Conservation (phyloP, 306 rosid species). For the Sindora glabra region DNA sequence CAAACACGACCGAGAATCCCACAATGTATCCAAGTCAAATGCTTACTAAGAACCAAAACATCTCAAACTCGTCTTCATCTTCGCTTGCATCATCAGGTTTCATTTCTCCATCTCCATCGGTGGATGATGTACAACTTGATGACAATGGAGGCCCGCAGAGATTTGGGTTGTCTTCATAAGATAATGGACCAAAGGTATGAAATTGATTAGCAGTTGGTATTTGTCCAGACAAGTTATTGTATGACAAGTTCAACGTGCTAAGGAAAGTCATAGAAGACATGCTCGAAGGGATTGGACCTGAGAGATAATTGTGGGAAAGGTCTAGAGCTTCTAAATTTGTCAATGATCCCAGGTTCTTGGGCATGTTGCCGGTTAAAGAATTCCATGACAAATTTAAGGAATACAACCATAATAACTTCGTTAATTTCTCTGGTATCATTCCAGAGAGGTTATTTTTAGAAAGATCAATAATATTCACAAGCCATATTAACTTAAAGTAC, state of each 20-base stretch:
- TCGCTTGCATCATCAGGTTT: neutral
- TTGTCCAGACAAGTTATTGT: slow-evolving; percentile 1
- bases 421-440: neutral
- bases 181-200: neutral
- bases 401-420: neutral
- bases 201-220: neutral
- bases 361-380: neutral
- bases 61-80: neutral
- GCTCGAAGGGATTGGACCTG: neutral
- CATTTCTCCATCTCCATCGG: neutral
- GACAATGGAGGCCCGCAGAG: neutral
- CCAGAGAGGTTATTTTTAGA: neutral
- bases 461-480: neutral
- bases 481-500: neutral
- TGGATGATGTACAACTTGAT: neutral
- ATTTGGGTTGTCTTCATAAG: neutral
- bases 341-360: neutral
- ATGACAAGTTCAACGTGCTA: neutral
- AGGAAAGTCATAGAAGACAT: neutral
- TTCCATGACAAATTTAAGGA: slow-evolving; percentile 10
- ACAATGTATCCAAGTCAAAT: neutral
- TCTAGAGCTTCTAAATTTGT: neutral
- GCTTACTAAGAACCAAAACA: neutral
- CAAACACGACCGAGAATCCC: neutral
- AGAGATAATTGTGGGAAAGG: neutral